Evolutionary conservation across 2,329 filamentous ascomycete genomes (phyloP).

Genomic region (Pseudogymnoascus sp.): DNA sequence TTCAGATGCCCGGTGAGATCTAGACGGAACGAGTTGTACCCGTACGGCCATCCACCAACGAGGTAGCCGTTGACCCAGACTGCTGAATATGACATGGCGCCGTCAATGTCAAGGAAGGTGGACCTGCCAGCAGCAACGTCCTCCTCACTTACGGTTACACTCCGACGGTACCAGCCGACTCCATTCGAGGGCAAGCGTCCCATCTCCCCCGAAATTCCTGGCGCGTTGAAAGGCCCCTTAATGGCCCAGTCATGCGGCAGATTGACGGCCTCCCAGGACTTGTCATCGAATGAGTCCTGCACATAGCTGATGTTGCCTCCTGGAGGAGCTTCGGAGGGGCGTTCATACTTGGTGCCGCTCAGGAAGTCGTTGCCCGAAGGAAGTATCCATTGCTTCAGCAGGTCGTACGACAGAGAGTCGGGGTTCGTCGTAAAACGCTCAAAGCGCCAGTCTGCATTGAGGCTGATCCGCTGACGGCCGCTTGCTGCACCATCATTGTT

Average conservation of each 20-base stretch:
- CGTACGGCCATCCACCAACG: slow-evolving; percentile 17
- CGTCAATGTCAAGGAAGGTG: slow-evolving; percentile 35
- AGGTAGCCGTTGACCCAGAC: slow-evolving; percentile 18
- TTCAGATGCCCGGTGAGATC: slow-evolving; percentile 40
- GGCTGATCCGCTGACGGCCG: not conserved
- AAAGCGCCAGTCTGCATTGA: slow-evolving; percentile 34
- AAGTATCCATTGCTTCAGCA: slow-evolving; percentile 37
- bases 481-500: not conserved
- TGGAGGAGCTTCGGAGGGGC: slow-evolving; percentile 27
- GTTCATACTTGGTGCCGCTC: slow-evolving; percentile 27
- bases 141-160: slow-evolving; percentile 27
- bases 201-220: slow-evolving; percentile 33
- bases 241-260: slow-evolving; percentile 46
- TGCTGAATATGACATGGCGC: slow-evolving; percentile 16
- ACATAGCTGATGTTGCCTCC: slow-evolving; percentile 29
- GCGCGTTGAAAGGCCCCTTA: slow-evolving; percentile 37
- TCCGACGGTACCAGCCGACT: slow-evolving; percentile 46
- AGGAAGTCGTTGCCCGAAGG: slow-evolving; percentile 37
- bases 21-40: slow-evolving; percentile 38
- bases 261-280: slow-evolving; percentile 34
- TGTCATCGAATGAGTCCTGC: slow-evolving; percentile 34
- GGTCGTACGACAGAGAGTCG: slow-evolving; percentile 32
- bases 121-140: slow-evolving; percentile 30
- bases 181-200: slow-evolving; percentile 44
- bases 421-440: slow-evolving; percentile 31